Conservation (phyloP, 1,139 yeast genomes). For the Yamadazyma pseudoaaseri region DNA sequence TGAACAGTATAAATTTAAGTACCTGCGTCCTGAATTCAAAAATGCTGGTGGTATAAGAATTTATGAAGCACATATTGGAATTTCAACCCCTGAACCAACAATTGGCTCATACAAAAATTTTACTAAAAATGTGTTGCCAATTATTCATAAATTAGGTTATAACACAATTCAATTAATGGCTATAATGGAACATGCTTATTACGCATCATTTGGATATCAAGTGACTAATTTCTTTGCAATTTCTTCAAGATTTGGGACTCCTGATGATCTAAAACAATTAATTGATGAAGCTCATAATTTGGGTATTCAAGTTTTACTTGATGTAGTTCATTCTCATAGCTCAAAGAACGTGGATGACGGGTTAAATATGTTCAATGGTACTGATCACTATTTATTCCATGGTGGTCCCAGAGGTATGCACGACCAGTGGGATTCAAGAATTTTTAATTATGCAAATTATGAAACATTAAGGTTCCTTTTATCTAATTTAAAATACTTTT, state of each 20-base stretch:
- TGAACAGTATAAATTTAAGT: conserved; percentile 55
- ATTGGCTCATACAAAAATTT: conserved; percentile 86
- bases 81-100: conserved; percentile 85
- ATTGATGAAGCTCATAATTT: conserved; percentile 88
- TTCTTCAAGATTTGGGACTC: conserved; percentile 88
- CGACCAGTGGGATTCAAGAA: conserved; percentile 91
- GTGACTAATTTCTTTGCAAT: conserved; percentile 89
- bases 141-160: conserved; percentile 80
- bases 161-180: conserved; percentile 97
- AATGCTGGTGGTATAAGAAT: conserved; percentile 61
- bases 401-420: conserved; percentile 83
- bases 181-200: conserved; percentile 97
- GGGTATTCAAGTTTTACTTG: conserved; percentile 84
- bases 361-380: conserved; percentile 88
- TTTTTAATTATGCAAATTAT: conserved; percentile 87
- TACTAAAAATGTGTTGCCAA: conserved; percentile 76
- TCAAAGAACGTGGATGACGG: conserved; percentile 95
- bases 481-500: conserved; percentile 81
- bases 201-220: conserved; percentile 96
- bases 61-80: conserved; percentile 96
- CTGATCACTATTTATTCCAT: conserved; percentile 94
- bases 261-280: conserved; percentile 88
- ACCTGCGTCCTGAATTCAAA: conserved; percentile 55
- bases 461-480: conserved; percentile 86
- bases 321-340: conserved; percentile 94